These are phyloP conservation scores for Ustilago trichophora DNA, from an alignment of 1,284 basidiomycete genomes.

Conservation along the genomic window DNA sequence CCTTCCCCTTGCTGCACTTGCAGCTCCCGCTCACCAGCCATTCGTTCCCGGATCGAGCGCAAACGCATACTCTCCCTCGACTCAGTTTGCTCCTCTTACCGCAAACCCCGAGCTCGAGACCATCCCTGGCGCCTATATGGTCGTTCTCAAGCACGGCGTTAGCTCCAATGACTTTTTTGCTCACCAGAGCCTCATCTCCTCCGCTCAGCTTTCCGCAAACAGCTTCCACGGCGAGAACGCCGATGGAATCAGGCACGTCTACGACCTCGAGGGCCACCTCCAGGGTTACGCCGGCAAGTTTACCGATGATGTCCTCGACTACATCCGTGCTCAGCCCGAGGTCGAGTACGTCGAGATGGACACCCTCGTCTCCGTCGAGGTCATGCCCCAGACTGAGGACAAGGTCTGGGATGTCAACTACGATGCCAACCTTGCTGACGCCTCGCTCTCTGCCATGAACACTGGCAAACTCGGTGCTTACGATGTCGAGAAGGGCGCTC, in stretches of 20 bases:
- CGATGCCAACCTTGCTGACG: slow-evolving; percentile 77
- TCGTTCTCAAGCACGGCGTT: slow-evolving; percentile 63
- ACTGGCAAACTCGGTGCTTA: slow-evolving; percentile 46
- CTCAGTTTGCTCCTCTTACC: slow-evolving; percentile 45
- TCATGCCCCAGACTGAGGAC: slow-evolving; percentile 59
- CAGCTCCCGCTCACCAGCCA: slow-evolving; percentile 48
- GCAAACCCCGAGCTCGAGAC: slow-evolving; percentile 53
- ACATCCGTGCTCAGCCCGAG: slow-evolving; percentile 85
- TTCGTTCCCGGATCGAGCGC: slow-evolving; percentile 49
- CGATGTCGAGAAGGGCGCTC: slow-evolving; percentile 76
- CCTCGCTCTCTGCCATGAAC: slow-evolving; percentile 62
- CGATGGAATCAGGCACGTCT: slow-evolving; percentile 58
- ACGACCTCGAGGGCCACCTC: slow-evolving; percentile 66
- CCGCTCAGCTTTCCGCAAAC: slow-evolving; percentile 50
- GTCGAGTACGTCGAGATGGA: slow-evolving; percentile 93
- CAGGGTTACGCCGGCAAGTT: slow-evolving; percentile 89
- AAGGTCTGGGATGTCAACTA: slow-evolving; percentile 53
- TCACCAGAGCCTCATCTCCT: slow-evolving; percentile 52
- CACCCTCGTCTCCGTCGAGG: slow-evolving; percentile 58
- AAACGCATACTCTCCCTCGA: slow-evolving; percentile 42
- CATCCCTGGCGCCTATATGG: slow-evolving; percentile 62
- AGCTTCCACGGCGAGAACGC: slow-evolving; percentile 51
- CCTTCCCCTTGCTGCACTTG: slow-evolving; percentile 42
- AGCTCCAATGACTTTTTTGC: slow-evolving; percentile 49
- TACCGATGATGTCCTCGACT: slow-evolving; percentile 76